Percentiles rank a stretch among this genome's conserved stretches.
Evolutionary conservation across 306 rosid genomes (phyloP).

Genomic region (Dalbergia cochinchinensis): DNA sequence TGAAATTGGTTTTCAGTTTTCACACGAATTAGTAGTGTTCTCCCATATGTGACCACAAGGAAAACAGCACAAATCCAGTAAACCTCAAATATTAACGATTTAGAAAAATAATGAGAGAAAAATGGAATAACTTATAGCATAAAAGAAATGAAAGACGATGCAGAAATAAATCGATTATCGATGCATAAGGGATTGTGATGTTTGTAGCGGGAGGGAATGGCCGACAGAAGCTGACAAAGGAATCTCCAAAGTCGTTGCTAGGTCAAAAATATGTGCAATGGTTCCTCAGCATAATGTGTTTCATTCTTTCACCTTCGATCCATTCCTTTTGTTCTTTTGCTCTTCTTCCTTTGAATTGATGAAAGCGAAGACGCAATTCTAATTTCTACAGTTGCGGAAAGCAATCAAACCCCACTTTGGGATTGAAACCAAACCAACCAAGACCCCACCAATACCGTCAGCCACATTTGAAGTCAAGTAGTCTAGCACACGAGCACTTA

Average conservation of each 20-base stretch:
- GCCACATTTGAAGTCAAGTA: conserved; percentile 22
- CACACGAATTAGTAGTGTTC: too few species aligned
- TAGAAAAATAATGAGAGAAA: too few species aligned
- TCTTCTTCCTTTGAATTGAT: not conserved
- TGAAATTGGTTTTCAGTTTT: too few species aligned
- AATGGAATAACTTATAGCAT: too few species aligned
- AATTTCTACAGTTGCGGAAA: not conserved
- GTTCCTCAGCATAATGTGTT: not conserved
- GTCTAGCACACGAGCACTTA: conserved; percentile 1
- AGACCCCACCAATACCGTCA: not conserved
- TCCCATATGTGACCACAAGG: too few species aligned
- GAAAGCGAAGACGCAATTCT: too few species aligned
- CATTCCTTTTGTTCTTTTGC: not conserved
- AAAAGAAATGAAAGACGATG: too few species aligned
- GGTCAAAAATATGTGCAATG: conserved; percentile 24
- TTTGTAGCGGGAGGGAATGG: not conserved
- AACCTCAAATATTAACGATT: too few species aligned
- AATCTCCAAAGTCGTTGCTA: conserved; percentile 23
- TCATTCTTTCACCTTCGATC: not conserved
- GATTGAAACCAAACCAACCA: not conserved
- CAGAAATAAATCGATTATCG: too few species aligned
- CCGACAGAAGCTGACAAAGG: conserved; percentile 28
- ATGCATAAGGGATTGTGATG: not conserved
- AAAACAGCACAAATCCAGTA: too few species aligned
- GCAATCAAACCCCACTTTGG: not conserved